These are phyloP conservation scores for Phytophthora rubi DNA, from an alignment of 352 stramenopile genomes.

Conservation along the genomic window DNA sequence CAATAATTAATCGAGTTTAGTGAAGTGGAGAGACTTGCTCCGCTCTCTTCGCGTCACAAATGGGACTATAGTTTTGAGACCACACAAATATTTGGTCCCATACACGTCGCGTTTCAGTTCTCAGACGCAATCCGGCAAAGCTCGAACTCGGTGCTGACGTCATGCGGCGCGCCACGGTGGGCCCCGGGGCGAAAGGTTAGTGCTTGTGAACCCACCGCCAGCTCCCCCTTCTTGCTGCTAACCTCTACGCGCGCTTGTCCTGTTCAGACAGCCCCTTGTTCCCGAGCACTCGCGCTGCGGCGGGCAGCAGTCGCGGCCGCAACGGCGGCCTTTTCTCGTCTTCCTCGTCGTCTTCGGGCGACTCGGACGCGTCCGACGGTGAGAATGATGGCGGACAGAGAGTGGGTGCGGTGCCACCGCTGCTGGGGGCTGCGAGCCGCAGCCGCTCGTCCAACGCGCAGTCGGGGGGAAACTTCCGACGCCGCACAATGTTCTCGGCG, in stretches of 20 bases:
- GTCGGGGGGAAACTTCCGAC: conserved; percentile 34
- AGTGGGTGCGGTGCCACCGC: conserved; percentile 15
- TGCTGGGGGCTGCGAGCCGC: conserved; percentile 22
- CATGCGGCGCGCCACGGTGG: conserved; percentile 39
- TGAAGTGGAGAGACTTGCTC: conserved; percentile 7
- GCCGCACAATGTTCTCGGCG: conserved; percentile 52
- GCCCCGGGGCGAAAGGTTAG: conserved; percentile 28
- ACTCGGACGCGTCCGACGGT: conserved; percentile 31
- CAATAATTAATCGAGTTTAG: not conserved
- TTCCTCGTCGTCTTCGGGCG: conserved; percentile 39
- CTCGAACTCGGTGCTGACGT: conserved; percentile 24
- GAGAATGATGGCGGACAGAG: conserved; percentile 23
- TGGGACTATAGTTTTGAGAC: not conserved
- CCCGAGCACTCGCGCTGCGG: conserved; percentile 17
- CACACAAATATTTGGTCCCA: not conserved
- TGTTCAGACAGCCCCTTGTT: conserved; percentile 28
- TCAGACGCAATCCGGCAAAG: conserved; percentile 13
- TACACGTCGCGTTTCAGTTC: not conserved
- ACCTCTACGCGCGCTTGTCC: not conserved
- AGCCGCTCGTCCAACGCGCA: conserved; percentile 38
- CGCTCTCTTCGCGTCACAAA: not conserved
- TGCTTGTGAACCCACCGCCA: not conserved
- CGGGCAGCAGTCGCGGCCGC: conserved; percentile 31
- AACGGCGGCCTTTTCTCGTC: conserved; percentile 50
- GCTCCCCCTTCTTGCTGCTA: not conserved